Percentiles rank a stretch among this genome's conserved stretches.
Conservation (phyloP, 108 stramenopile genomes). For the Epipyxis sp. region DNA sequence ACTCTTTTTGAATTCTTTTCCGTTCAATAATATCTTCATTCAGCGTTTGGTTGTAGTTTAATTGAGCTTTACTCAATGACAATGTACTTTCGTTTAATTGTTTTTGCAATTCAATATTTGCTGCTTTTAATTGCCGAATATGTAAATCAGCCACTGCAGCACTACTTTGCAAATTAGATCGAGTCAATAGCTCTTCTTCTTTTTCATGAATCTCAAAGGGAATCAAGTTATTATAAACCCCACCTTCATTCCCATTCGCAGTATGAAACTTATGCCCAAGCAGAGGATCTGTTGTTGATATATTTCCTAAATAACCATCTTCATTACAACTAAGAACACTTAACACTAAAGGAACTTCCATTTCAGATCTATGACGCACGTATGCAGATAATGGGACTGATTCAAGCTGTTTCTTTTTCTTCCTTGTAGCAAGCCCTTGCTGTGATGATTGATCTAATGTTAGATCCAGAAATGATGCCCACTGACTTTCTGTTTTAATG, state of each 20-base stretch:
- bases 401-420: neutral
- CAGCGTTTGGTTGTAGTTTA: neutral
- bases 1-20: neutral
- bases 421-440: neutral
- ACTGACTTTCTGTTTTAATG: neutral
- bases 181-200: neutral
- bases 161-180: neutral
- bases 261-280: neutral
- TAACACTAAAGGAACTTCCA: neutral
- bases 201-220: neutral
- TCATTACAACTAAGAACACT: neutral
- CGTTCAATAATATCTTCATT: neutral
- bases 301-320: conserved; percentile 11
- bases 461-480: neutral
- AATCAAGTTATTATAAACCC: too few species aligned
- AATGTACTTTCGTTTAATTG: neutral
- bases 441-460: too few species aligned
- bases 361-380: neutral
- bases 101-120: neutral
- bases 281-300: neutral
- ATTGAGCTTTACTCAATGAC: neutral
- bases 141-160: neutral
- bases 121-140: neutral
- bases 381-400: neutral
- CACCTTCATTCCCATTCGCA: too few species aligned